Evolutionary conservation across 1,139 yeast genomes (phyloP).

Genomic region (Geotrichum aggregatum): DNA sequence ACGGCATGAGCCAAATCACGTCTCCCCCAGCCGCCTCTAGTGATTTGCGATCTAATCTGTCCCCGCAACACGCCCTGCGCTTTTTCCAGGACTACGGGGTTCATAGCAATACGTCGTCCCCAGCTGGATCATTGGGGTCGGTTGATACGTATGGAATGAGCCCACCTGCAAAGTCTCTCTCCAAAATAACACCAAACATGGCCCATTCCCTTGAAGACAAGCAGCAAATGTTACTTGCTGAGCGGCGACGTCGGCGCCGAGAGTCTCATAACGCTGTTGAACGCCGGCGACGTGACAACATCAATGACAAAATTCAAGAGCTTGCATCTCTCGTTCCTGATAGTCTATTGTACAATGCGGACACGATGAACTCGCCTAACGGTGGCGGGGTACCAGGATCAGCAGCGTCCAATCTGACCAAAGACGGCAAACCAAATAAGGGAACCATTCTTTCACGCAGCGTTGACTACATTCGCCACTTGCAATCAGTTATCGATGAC

Average conservation of each 20-base stretch:
- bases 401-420: slow-evolving; percentile 47
- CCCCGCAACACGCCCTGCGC: slow-evolving; percentile 20
- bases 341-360: slow-evolving; percentile 45
- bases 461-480: slow-evolving; percentile 72
- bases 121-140: slow-evolving; percentile 29
- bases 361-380: slow-evolving; percentile 12
- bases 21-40: slow-evolving; percentile 10
- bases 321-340: slow-evolving; percentile 65
- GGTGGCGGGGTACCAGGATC: slow-evolving; percentile 23
- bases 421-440: slow-evolving; percentile 88
- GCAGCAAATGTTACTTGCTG: slow-evolving; percentile 28
- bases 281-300: slow-evolving; percentile 77
- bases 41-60: slow-evolving; percentile 20
- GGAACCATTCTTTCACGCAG: slow-evolving; percentile 83
- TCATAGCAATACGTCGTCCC: slow-evolving; percentile 26
- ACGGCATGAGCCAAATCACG: slow-evolving; percentile 19
- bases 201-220: slow-evolving; percentile 24
- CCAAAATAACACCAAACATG: background rate
- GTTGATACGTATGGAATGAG: slow-evolving; percentile 12
- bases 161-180: slow-evolving; percentile 14
- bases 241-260: slow-evolving; percentile 44
- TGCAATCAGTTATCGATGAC: slow-evolving; percentile 69
- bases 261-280: slow-evolving; percentile 47
- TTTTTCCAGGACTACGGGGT: slow-evolving; percentile 19
- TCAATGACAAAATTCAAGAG: slow-evolving; percentile 85